These are phyloP conservation scores for Microdochium trichocladiopsis DNA, from an alignment of 2,329 filamentous ascomycete genomes.

Conservation along the genomic window DNA sequence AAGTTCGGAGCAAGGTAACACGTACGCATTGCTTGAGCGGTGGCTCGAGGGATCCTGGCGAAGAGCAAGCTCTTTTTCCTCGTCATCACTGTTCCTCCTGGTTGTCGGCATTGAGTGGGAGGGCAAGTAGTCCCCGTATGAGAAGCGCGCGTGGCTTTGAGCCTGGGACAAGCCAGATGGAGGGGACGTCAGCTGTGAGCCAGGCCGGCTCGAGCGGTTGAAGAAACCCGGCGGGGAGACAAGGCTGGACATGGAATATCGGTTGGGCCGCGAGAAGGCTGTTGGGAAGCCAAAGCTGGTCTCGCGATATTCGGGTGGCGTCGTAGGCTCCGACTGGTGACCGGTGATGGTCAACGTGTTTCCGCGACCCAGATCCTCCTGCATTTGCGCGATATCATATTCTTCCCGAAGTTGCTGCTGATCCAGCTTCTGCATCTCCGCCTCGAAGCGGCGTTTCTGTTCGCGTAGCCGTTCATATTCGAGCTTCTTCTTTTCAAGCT, in stretches of 20 bases:
- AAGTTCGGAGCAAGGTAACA: conserved; percentile 21
- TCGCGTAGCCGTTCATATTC: conserved; percentile 89
- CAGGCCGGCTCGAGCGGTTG: conserved; percentile 67
- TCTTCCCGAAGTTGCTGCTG: conserved; percentile 78
- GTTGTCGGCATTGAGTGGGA: conserved; percentile 83
- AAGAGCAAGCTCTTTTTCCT: conserved; percentile 74
- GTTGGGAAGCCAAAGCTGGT: conserved; percentile 63
- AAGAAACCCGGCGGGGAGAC: conserved; percentile 72
- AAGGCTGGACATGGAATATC: conserved; percentile 84
- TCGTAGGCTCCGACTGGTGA: conserved; percentile 90
- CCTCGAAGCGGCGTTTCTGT: conserved; percentile 82
- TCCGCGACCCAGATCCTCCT: conserved; percentile 63
- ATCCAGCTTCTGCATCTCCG: conserved; percentile 85
- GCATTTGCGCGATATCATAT: conserved; percentile 77
- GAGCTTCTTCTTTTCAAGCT: conserved; percentile 91
- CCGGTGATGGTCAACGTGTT: conserved; percentile 48
- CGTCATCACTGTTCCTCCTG: conserved; percentile 84
- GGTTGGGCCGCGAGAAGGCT: conserved; percentile 75
- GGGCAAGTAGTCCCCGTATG: conserved; percentile 59
- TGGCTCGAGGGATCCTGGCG: conserved; percentile 64
- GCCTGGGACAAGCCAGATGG: conserved; percentile 54
- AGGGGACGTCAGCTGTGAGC: conserved; percentile 75
- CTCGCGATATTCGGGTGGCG: conserved; percentile 87
- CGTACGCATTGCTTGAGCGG: conserved; percentile 73
- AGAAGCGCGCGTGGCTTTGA: conserved; percentile 33